phyloP scores from a whole-genome alignment of 202 grass and related monocot genomes.

The Hordeum pubiflorum region DNA sequence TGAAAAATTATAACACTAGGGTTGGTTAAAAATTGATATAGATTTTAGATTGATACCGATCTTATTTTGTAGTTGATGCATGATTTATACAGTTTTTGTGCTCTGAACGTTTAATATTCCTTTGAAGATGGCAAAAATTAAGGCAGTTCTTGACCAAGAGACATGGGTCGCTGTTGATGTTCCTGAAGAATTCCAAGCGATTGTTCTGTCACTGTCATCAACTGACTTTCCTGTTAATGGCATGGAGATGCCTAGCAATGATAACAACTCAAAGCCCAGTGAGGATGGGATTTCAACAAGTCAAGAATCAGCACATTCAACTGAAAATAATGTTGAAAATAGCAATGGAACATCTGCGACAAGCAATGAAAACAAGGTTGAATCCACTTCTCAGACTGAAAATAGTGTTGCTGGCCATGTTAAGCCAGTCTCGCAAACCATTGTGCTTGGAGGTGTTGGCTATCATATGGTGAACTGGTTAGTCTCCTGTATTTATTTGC shows the following conservation, averaged over 20 bases:
- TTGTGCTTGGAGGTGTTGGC: conserved; percentile 89
- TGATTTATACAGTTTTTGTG: background rate
- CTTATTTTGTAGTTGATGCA: background rate
- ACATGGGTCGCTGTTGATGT: conserved; percentile 87
- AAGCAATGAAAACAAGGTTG: conserved; percentile 47
- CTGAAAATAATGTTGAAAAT: conserved; percentile 46
- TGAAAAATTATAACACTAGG: background rate
- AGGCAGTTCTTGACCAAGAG: conserved; percentile 98
- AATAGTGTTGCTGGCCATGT: conserved; percentile 36
- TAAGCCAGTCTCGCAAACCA: conserved; percentile 51
- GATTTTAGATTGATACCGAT: background rate
- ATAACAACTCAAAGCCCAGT: conserved; percentile 36
- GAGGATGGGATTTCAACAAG: conserved; percentile 31
- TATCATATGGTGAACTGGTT: conserved; percentile 99
- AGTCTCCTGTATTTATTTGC: conserved; percentile 35
- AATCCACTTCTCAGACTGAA: conserved; percentile 53
- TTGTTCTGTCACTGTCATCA: conserved; percentile 72
- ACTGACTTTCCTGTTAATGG: conserved; percentile 60
- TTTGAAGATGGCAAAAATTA: conserved; percentile 96
- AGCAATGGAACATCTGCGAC: conserved; percentile 33
- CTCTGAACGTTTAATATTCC: conserved; percentile 30
- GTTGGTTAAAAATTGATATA: background rate
- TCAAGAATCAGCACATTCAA: conserved; percentile 38
- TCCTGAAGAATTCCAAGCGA: conserved; percentile 91
- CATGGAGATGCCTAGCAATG: conserved; percentile 43